Evolutionary conservation across 306 rosid species (phyloP), one percentile per base, ranked within the genome.

Genomic region (Macrotyloma uniflorum): DNA sequence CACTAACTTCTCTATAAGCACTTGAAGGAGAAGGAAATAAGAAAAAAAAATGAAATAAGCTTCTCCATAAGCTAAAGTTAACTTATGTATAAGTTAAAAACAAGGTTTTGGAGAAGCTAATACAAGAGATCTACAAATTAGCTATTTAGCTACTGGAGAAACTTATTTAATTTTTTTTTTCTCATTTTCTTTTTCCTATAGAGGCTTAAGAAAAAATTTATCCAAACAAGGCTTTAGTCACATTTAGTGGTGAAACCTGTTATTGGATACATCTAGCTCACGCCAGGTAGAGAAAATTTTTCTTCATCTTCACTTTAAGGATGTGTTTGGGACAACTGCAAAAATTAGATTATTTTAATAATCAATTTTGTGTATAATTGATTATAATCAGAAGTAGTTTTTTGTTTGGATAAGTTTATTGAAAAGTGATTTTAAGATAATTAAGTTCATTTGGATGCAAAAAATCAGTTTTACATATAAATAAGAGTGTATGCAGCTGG

Each of bases 251-350:
- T 53, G 63, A 53, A 68, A 70, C 59, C 71, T 66, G 13, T 50
- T 73, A 14, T 14, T 74, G 45, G 65, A 42, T 58, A 19, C 61
- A 11, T 62, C 55, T 53, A 45, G 71, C 26, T 61, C 42, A 30
- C 71, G 15, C 20, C 42, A 18, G 46, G 32, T 22, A 24, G 55
- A 24, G 67, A 74, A 43, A 18, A 19, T 5, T 42, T 51, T 78
- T 50, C 38, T 67, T 74, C 71, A 63, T 68, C 61, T 78, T 46
- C 75, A 67, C 63, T 36, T 50, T 40, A 30, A 38, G 13, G 12
- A 13, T 38, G 3, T 38, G 12, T 8, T 38, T 38, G 43, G 13
- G 13, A 38, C 13, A 38, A 38, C 43, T 38, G 12, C 1, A 8
- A 5, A 8, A 38, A 38, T 38, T 38, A 1, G 9, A 38, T 38